Evolutionary conservation across 306 rosid genomes (phyloP).

Genomic region (Cicer arietinum): DNA sequence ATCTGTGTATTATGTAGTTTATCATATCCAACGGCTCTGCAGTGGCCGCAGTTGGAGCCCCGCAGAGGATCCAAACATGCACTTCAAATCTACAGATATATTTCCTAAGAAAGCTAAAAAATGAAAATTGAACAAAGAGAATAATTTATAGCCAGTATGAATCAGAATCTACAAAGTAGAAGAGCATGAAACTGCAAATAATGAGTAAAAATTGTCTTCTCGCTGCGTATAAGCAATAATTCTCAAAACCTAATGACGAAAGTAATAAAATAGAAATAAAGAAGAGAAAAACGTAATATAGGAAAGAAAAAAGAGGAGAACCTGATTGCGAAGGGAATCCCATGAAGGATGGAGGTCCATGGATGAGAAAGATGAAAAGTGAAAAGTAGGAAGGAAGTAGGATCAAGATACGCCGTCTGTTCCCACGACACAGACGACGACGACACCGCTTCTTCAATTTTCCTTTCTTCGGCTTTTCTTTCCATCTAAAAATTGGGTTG

Average conservation of each 20-base stretch:
- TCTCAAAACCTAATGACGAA: constrained; percentile 8
- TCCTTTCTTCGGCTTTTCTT: background rate
- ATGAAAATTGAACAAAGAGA: background rate
- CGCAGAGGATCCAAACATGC: background rate
- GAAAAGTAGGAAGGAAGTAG: background rate
- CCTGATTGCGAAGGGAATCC: constrained; percentile 97
- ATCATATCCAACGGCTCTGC: background rate
- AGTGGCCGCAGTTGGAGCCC: no score
- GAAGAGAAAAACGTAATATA: background rate
- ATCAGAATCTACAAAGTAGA: constrained; percentile 13
- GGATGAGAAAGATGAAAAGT: constrained; percentile 1
- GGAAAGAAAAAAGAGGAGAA: constrained; percentile 16
- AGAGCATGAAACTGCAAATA: background rate
- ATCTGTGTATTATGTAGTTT: background rate
- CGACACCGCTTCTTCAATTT: constrained; percentile 5
- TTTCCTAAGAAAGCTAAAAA: background rate
- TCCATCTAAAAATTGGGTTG: background rate
- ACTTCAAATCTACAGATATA: constrained; percentile 1
- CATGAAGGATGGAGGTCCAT: constrained; percentile 83
- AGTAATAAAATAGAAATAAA: no score
- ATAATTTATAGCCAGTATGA: background rate
- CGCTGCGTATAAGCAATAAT: constrained; percentile 5
- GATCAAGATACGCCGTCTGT: constrained; percentile 45
- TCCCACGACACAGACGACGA: constrained; percentile 35
- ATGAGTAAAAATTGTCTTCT: constrained; percentile 8